These are phyloP conservation scores for Puccinia polysora DNA, from an alignment of 1,284 basidiomycete genomes.

Conservation along the genomic window DNA sequence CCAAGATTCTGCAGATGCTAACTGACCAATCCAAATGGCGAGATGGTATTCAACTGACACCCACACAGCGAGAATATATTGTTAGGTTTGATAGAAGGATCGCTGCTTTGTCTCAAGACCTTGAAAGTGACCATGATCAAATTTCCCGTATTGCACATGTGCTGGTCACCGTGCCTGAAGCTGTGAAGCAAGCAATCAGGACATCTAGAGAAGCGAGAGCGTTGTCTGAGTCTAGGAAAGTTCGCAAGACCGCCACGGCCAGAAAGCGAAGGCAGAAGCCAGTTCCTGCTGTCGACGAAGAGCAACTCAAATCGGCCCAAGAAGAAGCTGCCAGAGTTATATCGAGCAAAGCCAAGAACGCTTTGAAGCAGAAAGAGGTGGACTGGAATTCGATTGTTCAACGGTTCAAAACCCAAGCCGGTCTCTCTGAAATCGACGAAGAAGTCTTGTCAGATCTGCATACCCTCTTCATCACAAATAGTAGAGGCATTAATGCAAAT, in stretches of 20 bases:
- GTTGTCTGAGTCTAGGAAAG: conserved; percentile 10
- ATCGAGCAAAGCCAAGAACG: conserved; percentile 38
- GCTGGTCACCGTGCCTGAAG: conserved; percentile 34
- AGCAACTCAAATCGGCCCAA: conserved; percentile 16
- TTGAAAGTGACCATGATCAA: conserved; percentile 24
- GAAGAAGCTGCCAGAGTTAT: conserved; percentile 34
- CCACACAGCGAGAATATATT: conserved; percentile 39
- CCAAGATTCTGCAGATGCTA: conserved; percentile 21
- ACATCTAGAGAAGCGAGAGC: neutral
- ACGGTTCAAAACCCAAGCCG: conserved; percentile 29
- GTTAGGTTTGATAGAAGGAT: conserved; percentile 11
- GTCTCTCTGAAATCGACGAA: conserved; percentile 36
- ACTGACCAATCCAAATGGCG: conserved; percentile 40
- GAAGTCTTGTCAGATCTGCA: conserved; percentile 26
- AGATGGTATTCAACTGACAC: conserved; percentile 31
- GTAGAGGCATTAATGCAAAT: conserved; percentile 37
- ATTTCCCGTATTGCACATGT: conserved; percentile 18
- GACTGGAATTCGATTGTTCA: conserved; percentile 41
- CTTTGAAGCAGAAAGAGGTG: conserved; percentile 29
- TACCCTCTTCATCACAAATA: conserved; percentile 36
- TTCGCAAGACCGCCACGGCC: conserved; percentile 9
- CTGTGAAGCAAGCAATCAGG: conserved; percentile 18
- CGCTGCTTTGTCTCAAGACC: conserved; percentile 2
- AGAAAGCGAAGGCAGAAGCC: conserved; percentile 9
- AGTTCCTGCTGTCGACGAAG: neutral